Base-by-base conservation (phyloP, 805 yeast species). In the Wickerhamiella domercqiae region DNA sequence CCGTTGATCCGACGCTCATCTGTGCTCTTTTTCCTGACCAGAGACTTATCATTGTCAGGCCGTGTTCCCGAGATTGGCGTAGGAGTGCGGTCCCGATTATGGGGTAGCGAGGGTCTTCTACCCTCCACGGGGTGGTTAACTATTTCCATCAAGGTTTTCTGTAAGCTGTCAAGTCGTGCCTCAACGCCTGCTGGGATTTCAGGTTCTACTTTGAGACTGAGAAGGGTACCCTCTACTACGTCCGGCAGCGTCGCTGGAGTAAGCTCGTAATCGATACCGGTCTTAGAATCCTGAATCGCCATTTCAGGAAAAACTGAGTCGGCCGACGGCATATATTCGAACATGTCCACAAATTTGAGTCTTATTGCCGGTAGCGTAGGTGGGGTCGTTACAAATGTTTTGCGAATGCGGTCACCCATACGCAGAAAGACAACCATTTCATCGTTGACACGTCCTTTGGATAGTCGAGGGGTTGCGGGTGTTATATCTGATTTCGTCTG, bases 311-410 rank as follows among this genome's bases (percentile, higher is more conserved):
- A 82, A 1, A 70, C 57, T 9, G 72, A 68, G 16, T 43, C 50
- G 1, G 71, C 56, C 0, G 78, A 77, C 0, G 93, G 90, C 0
- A 87, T 69, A 53, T 78, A 83, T 2, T 87, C 82, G 60, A 84
- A 86, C 48, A 74, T 80, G 50, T 87, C 94, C 4, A 86, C 80
- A 51, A 87, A 87, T 18, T 80, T 59, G 1, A 83, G 63, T 32
- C 90, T 66, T 13, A 50, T 34, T 1, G 52, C 52, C 1, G 51
- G 51, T 19, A 44, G 45, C 9, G 49, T 38, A 7, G 43, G 46
- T 20, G 48, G 53, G 25, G 33, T 16, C 13, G 26, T 37, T 32
- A 50, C 32, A 21, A 9, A 9, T 18, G 44, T 49, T 32, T 50
- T 50, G 26, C 51, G 47, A 2, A 50, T 38, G 6, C 29, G 30